Evolutionary conservation across 169 alveolate species (phyloP).

Genomic region (Eimeria sp.): DNA sequence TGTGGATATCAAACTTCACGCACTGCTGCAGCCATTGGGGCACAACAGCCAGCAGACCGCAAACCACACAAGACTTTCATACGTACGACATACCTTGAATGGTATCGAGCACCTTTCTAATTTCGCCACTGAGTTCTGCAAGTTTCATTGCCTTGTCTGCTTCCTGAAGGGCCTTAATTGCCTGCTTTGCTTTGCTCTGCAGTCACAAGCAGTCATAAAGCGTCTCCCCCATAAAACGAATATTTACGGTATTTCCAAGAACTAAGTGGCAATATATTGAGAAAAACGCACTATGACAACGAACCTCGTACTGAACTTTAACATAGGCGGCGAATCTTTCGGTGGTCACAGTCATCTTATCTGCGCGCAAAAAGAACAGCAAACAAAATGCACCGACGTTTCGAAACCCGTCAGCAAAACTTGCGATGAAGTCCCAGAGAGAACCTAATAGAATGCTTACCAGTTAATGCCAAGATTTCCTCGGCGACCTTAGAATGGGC

Average conservation of each 20-base stretch:
- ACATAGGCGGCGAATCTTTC: neutral
- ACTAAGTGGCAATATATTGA: too few species aligned
- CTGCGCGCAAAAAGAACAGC: constrained; percentile 13
- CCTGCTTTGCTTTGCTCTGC: neutral
- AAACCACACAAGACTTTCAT: neutral
- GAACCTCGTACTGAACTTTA: neutral
- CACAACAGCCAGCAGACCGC: neutral
- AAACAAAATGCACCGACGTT: neutral
- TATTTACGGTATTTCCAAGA: neutral
- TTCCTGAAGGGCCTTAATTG: too few species aligned
- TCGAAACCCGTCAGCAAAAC: neutral
- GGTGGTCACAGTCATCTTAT: constrained; percentile 27
- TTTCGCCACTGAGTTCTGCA: too few species aligned
- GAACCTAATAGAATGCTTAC: neutral
- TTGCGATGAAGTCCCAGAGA: neutral
- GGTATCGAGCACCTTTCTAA: too few species aligned
- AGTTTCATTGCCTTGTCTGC: too few species aligned
- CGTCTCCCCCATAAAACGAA: neutral
- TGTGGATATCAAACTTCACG: neutral
- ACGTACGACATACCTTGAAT: too few species aligned
- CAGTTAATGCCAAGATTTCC: neutral
- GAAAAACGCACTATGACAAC: neutral
- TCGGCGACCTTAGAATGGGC: constrained; percentile 6
- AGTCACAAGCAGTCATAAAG: too few species aligned
- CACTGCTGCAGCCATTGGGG: too few species aligned